phyloP scores from a whole-genome alignment of 495 filamentous ascomycete genomes.

The Xylaria bambusicola region DNA sequence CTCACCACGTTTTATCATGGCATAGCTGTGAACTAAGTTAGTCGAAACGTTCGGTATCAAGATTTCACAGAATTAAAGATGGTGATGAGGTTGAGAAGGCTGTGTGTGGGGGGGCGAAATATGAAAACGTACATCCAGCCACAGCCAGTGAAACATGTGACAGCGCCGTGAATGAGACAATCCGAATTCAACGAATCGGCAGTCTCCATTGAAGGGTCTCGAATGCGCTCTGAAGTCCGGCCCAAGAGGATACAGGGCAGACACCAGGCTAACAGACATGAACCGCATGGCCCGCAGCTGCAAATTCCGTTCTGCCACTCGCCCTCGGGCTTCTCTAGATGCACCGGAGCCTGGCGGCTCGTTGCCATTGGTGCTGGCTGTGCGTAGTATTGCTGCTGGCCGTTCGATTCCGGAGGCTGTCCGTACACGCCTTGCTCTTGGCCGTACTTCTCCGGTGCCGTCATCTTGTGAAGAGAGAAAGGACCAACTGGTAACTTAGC shows the following conservation, averaged over 20 bases:
- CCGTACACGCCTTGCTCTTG: conserved; percentile 17
- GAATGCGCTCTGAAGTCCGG: conserved; percentile 48
- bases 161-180: conserved; percentile 32
- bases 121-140: conserved; percentile 42
- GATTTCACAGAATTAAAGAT: too few species aligned
- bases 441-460: conserved; percentile 22
- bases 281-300: conserved; percentile 37
- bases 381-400: conserved; percentile 16
- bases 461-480: conserved; percentile 16
- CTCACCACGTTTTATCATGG: conserved; percentile 55
- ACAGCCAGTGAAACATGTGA: conserved; percentile 32
- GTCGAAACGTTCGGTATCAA: neutral
- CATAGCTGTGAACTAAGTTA: conserved; percentile 26
- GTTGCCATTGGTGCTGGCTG: conserved; percentile 8
- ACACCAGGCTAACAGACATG: conserved; percentile 46
- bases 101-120: too few species aligned
- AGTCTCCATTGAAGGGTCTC: conserved; percentile 46
- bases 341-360: conserved; percentile 4
- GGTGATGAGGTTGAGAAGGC: too few species aligned
- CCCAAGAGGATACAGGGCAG: conserved; percentile 58
- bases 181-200: conserved; percentile 47
- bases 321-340: conserved; percentile 22
- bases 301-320: conserved; percentile 42
- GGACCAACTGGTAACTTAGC: neutral
- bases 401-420: neutral